Base-by-base conservation (phyloP, 139 green algal genomes). In the Chlorella ohadii region DNA sequence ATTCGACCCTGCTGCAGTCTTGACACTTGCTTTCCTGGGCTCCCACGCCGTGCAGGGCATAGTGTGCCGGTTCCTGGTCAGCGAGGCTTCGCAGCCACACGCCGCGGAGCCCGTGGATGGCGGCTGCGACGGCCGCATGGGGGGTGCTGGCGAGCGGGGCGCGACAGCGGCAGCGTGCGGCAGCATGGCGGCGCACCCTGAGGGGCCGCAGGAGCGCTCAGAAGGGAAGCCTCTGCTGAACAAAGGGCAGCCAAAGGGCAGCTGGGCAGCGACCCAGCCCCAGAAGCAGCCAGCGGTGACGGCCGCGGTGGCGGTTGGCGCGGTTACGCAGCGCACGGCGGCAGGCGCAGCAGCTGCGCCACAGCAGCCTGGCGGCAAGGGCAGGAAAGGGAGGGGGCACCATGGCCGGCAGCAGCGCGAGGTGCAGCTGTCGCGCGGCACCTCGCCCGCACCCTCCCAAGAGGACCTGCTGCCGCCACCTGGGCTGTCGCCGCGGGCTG, bases 1-100 rank as follows among this genome's bases (percentile, higher is more conserved):
- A 51, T 6, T 9, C 44, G 9, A 16, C 44, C 9, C n/a, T n/a
- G n/a, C n/a, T n/a, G n/a, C n/a, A n/a, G 6, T 51, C 44, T 9
- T 51, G 44, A 51, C 44, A 51, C 9, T 51, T 51, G 44, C 44
- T 16, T 4, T 59, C 44, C 11, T 6, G 44, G 7, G 7, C 44
- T 11, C 44, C 44, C 44, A 11, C 44, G 11, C 44, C 28, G 39
- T 65, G 63, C 78, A 83, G 78, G 78, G 78, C 39, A 51, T 85
- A 12, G 56, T 85, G 34, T 80, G 80, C 38, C 70, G 70, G 13
- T 85, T 85, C 36, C 34, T 85, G 28, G 68, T 79, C 33, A 56
- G 66, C 1, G 79, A 84, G 56, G 39, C 78, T 22, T 19, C 63
- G n/a, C 41, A 65, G 44, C 34, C 76, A n/a, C 25, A 34, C 41